Conservation (phyloP, 768 basidiomycete genomes). For the Hygrophorus russula region DNA sequence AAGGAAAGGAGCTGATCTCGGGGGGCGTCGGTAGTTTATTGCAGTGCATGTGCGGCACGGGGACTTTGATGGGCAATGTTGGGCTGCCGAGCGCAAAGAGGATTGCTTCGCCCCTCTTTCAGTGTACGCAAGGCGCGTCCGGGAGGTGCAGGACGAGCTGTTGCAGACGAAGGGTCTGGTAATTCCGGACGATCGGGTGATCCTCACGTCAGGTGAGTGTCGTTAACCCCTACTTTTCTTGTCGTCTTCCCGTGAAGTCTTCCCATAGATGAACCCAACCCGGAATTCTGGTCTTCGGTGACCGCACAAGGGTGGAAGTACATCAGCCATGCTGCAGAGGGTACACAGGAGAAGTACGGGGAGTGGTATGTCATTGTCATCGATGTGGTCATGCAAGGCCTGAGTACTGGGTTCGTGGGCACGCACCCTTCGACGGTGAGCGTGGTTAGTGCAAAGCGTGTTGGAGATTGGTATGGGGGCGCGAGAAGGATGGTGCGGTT, state of each 20-base stretch:
- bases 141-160: slow-evolving; percentile 25
- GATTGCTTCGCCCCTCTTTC: slow-evolving; percentile 30
- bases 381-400: slow-evolving; percentile 46
- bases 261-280: slow-evolving; percentile 31
- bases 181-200: slow-evolving; percentile 19
- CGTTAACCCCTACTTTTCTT: background rate
- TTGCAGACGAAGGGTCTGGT: slow-evolving; percentile 17
- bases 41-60: slow-evolving; percentile 35
- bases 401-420: slow-evolving; percentile 45
- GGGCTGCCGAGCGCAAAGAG: slow-evolving; percentile 15
- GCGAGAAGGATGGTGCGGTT: slow-evolving; percentile 2
- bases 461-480: slow-evolving; percentile 39
- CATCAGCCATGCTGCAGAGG: slow-evolving; percentile 25
- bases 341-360: slow-evolving; percentile 23
- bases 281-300: slow-evolving; percentile 30
- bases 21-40: slow-evolving; percentile 22
- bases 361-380: slow-evolving; percentile 40
- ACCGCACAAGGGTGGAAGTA: slow-evolving; percentile 30
- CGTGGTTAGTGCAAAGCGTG: slow-evolving; percentile 36
- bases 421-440: slow-evolving; percentile 47
- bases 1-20: background rate
- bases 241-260: background rate
- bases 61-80: slow-evolving; percentile 28
- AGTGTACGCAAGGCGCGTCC: slow-evolving; percentile 23
- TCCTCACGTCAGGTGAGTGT: slow-evolving; percentile 29